phyloP scores from a whole-genome alignment of 2,329 filamentous ascomycete genomes.

The Cryphonectria parasitica region DNA sequence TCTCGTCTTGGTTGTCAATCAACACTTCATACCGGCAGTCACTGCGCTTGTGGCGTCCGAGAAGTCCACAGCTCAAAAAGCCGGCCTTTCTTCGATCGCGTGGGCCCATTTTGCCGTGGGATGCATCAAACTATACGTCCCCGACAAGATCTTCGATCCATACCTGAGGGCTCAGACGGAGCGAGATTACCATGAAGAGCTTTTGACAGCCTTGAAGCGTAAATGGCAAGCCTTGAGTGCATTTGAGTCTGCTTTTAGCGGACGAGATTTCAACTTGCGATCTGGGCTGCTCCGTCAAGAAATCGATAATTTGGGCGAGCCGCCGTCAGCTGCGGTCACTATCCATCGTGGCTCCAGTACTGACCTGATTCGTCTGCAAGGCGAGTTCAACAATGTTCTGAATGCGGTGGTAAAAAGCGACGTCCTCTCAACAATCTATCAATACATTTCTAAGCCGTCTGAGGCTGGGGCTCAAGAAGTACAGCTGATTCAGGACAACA shows the following conservation, averaged over 20 bases:
- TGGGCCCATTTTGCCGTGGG: slow-evolving; percentile 79
- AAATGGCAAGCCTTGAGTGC: slow-evolving; percentile 63
- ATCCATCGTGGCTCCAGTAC: slow-evolving; percentile 74
- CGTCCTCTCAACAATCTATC: slow-evolving; percentile 44
- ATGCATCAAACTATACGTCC: slow-evolving; percentile 79
- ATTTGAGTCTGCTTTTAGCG: slow-evolving; percentile 71
- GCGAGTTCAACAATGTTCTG: slow-evolving; percentile 79
- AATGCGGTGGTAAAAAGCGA: slow-evolving; percentile 61
- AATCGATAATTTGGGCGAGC: slow-evolving; percentile 64
- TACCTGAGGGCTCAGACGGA: slow-evolving; percentile 69
- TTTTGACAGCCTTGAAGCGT: slow-evolving; percentile 57
- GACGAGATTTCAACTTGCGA: slow-evolving; percentile 69
- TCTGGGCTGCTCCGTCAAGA: slow-evolving; percentile 66
- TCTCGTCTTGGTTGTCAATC: slow-evolving; percentile 42
- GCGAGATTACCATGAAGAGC: slow-evolving; percentile 58
- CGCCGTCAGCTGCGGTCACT: slow-evolving; percentile 64
- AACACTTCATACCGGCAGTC: slow-evolving; percentile 52
- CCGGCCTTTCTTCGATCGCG: slow-evolving; percentile 56
- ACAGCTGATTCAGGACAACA: slow-evolving; percentile 56
- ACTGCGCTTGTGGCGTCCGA: slow-evolving; percentile 47
- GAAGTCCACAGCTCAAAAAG: slow-evolving; percentile 34
- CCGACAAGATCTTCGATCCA: slow-evolving; percentile 85
- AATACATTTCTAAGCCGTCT: slow-evolving; percentile 38
- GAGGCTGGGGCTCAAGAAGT: slow-evolving; percentile 48
- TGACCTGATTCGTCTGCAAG: slow-evolving; percentile 73